Percentiles rank a stretch among this genome's conserved stretches.
Evolutionary conservation across 1,284 basidiomycete species (phyloP).

Genomic region (Moniliophthora roreri): DNA sequence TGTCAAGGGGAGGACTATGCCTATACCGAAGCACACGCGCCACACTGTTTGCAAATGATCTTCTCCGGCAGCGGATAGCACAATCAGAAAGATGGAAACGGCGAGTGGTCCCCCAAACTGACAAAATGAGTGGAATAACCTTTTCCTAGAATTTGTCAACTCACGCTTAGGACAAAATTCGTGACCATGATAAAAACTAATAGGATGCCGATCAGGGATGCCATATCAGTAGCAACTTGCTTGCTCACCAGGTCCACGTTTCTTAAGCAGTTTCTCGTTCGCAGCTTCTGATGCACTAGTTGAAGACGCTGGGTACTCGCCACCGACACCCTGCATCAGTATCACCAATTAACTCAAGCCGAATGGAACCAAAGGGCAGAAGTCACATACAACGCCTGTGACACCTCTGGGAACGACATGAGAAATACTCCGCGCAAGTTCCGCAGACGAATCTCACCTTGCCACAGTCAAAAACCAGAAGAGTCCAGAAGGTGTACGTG

Average conservation of each 20-base stretch:
- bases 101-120: conserved; percentile 72
- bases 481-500: conserved; percentile 56
- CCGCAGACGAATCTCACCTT: conserved; percentile 29
- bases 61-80: conserved; percentile 65
- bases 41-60: conserved; percentile 70
- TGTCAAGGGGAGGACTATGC: conserved; percentile 63
- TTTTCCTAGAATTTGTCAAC: conserved; percentile 8
- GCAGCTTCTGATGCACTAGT: conserved; percentile 58
- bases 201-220: no score
- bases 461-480: conserved; percentile 81
- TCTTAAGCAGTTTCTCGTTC: conserved; percentile 64
- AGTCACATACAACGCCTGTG: conserved; percentile 63
- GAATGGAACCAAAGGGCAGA: no score
- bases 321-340: conserved; percentile 58
- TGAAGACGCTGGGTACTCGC: conserved; percentile 73
- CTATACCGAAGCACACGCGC: conserved; percentile 76
- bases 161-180: conserved; percentile 56
- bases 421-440: not conserved
- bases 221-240: conserved; percentile 8
- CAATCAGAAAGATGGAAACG: conserved; percentile 71
- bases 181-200: conserved; percentile 78
- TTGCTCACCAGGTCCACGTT: conserved; percentile 57
- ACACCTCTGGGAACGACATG: conserved; percentile 41
- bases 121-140: conserved; percentile 1
- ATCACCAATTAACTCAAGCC: not conserved